Evolutionary conservation across 2,329 filamentous ascomycete species (phyloP), one percentile per base, ranked within the genome.

Genomic region (Ascosphaera pollenicola): DNA sequence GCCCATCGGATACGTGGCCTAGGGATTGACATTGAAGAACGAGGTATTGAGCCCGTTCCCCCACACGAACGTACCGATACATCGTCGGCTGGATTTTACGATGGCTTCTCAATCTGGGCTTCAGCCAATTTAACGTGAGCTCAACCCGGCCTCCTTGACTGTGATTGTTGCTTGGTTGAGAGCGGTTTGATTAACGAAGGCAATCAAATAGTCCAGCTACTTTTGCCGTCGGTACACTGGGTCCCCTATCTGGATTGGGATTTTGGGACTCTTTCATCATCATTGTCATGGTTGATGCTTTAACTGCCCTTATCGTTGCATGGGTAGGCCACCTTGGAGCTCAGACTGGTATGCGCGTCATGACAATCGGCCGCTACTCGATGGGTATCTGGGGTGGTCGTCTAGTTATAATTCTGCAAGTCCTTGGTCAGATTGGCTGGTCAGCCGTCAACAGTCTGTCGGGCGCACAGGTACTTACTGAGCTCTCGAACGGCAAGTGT

Each of bases 381-480:
- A 35, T 8, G 35, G 15, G 2, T 16, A 35, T 36, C 44, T 51
- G 41, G 48, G 36, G n/a, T 3, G 8, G 21, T 19, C 15, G 11
- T 39, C 21, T 31, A 66, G 70, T 81, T 51, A 77, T 77, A 39
- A 56, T 76, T 47, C 73, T 84, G 53, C 80, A 81, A 55, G 60
- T 78, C 31, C 58, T 81, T 13, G 73, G 75, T 21, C 81, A 73
- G 50, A 54, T 83, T 3, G 80, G 80, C 38, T 87, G 81, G 74
- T 75, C 75, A 3, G 66, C 75, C 0, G 74, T 84, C 46, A 87
- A 89, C 51, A 69, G 72, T 40, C 84, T 89, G 44, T 78, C 87
- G 13, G 81, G 79, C 15, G 78, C 78, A 0, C 76, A 87, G 53
- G 66, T 87, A 5, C 66, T 89, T 47, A 66, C 81, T 41, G 75